A percentile compares a stretch with the other conserved stretches of the same genome.
Evolutionary conservation across 2,329 filamentous ascomycete species (phyloP).

Genomic region (Aspergillus hortae): DNA sequence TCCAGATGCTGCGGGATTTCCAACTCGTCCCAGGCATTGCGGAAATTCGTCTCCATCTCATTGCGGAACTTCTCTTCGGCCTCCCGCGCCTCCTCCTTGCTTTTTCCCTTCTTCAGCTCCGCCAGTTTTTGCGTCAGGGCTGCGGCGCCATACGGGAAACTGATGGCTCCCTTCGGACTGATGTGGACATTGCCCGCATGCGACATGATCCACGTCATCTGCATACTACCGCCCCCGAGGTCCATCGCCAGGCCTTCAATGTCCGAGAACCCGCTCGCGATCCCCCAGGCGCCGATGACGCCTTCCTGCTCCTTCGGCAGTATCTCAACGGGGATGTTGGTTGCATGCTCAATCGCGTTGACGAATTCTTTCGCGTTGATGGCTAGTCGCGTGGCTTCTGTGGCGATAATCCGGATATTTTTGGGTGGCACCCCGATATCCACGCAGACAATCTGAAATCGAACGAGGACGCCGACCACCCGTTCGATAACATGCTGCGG

Average conservation of each 20-base stretch:
- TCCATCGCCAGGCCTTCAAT: constrained; percentile 79
- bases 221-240: constrained; percentile 68
- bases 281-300: constrained; percentile 75
- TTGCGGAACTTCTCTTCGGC: constrained; percentile 35
- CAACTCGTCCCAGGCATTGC: constrained; percentile 56
- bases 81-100: constrained; percentile 38
- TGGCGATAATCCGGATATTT: constrained; percentile 75
- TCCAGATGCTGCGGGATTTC: constrained; percentile 54
- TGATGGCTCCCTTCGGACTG: constrained; percentile 56
- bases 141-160: constrained; percentile 66
- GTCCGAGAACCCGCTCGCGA: constrained; percentile 67
- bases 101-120: constrained; percentile 38
- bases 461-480: constrained; percentile 63
- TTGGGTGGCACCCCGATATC: constrained; percentile 60
- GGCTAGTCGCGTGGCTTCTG: constrained; percentile 79
- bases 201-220: constrained; percentile 64
- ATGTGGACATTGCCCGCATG: constrained; percentile 48
- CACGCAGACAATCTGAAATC: constrained; percentile 67
- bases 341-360: constrained; percentile 57
- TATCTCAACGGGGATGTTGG: constrained; percentile 66
- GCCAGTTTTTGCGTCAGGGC: constrained; percentile 57
- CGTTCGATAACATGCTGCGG: constrained; percentile 56
- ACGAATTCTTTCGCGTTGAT: constrained; percentile 70
- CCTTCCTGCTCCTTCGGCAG: constrained; percentile 78
- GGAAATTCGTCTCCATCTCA: constrained; percentile 55